phyloP scores from a whole-genome alignment of 2,329 filamentous ascomycete genomes.

The Stagonosporopsis cucurbitacearum region DNA sequence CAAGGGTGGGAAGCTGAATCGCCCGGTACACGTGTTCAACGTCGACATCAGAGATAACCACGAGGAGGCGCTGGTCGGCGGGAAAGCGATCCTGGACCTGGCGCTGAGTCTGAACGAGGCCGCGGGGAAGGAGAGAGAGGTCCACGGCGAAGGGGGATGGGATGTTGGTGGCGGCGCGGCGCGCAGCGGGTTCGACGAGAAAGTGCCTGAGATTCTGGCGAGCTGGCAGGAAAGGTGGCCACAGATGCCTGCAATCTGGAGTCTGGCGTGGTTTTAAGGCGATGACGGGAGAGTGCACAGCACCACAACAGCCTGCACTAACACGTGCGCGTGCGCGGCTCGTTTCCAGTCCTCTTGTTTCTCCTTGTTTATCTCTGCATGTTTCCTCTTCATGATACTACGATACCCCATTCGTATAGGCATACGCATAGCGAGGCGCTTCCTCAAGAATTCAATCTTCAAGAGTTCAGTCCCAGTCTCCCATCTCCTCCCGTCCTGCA shows the following conservation, averaged over 20 bases:
- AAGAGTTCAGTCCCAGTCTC: too few relatives aligned
- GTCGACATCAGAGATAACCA: conserved; percentile 99
- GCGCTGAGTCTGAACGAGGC: conserved; percentile 83
- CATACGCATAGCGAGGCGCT: conserved; percentile 33
- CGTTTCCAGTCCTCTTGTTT: not conserved
- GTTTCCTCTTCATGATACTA: not conserved
- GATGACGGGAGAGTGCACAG: not conserved
- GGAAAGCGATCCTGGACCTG: conserved; percentile 88
- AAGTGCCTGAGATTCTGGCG: conserved; percentile 88
- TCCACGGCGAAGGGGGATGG: conserved; percentile 69
- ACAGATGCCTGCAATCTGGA: conserved; percentile 89
- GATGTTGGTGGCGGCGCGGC: conserved; percentile 65
- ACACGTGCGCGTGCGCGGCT: too few relatives aligned
- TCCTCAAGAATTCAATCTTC: too few relatives aligned
- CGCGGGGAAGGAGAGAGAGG: conserved; percentile 76
- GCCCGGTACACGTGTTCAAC: conserved; percentile 96
- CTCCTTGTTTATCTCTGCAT: not conserved
- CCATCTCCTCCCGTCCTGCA: too few relatives aligned
- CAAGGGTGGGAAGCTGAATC: conserved; percentile 83
- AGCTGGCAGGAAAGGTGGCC: conserved; percentile 97
- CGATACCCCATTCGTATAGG: conserved; percentile 28
- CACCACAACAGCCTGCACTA: not conserved
- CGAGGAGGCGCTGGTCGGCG: conserved; percentile 90
- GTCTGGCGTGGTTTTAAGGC: conserved; percentile 85
- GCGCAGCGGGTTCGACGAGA: conserved; percentile 84